phyloP scores from a whole-genome alignment of 2,329 filamentous ascomycete genomes.

The Penicillium psychrosexuale region DNA sequence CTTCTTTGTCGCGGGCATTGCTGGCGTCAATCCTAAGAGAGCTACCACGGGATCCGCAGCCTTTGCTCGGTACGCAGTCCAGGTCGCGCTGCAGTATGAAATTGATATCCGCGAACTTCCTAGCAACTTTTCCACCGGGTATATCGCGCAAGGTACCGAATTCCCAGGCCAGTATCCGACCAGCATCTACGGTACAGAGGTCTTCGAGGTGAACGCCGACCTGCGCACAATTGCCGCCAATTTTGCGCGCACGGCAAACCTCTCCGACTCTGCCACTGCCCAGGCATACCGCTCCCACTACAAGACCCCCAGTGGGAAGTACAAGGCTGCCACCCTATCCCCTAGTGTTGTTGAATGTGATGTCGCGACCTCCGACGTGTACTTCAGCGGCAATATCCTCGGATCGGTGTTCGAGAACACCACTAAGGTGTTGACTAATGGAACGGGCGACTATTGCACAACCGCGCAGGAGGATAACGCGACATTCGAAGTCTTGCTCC shows the following conservation, averaged over 20 bases:
- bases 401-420: conserved; percentile 64
- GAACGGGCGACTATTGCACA: conserved; percentile 65
- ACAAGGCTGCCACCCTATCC: conserved; percentile 42
- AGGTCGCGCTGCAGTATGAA: conserved; percentile 73
- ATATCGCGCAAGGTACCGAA: conserved; percentile 61
- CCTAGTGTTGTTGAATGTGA: conserved; percentile 65
- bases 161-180: conserved; percentile 57
- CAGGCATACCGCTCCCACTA: conserved; percentile 57
- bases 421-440: conserved; percentile 63
- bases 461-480: conserved; percentile 72
- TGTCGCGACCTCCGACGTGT: conserved; percentile 67
- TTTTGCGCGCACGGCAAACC: conserved; percentile 52
- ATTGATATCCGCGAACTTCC: conserved; percentile 69
- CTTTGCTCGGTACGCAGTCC: conserved; percentile 66
- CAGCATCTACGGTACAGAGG: conserved; percentile 65
- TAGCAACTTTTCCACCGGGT: conserved; percentile 62
- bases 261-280: conserved; percentile 53
- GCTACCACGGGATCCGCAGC: conserved; percentile 65
- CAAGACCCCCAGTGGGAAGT: conserved; percentile 29
- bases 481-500: conserved; percentile 62
- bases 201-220: conserved; percentile 62
- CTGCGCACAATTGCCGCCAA: conserved; percentile 54
- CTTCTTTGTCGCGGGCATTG: conserved; percentile 70
- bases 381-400: conserved; percentile 62
- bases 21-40: conserved; percentile 67